These are phyloP conservation scores for Secale cereale DNA, from an alignment of 176 grass and related monocot species.

Conservation along the genomic window DNA sequence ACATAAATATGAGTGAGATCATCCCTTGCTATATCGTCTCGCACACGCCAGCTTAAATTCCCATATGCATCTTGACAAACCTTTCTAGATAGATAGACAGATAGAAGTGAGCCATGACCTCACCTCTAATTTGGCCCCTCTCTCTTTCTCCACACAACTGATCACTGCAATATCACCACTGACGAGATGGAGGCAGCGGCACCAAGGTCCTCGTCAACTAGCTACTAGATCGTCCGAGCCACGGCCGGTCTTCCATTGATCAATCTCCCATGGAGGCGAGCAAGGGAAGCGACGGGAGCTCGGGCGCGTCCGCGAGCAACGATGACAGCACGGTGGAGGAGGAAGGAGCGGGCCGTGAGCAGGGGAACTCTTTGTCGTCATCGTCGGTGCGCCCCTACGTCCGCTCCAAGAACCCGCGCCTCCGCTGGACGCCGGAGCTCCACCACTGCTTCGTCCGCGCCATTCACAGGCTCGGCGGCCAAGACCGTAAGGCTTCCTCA, in stretches of 20 bases:
- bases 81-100: slow-evolving; percentile 4
- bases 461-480: slow-evolving; percentile 65
- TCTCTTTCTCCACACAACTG: background rate
- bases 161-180: background rate
- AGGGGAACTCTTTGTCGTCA: background rate
- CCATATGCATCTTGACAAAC: slow-evolving; percentile 8
- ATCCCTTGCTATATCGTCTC: slow-evolving; percentile 20
- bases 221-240: background rate
- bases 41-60: background rate
- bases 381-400: slow-evolving; percentile 51
- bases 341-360: background rate
- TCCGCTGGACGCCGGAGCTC: slow-evolving; percentile 76
- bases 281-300: slow-evolving; percentile 23
- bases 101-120: slow-evolving; percentile 37
- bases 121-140: slow-evolving; percentile 21
- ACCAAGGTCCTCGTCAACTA: slow-evolving; percentile 5
- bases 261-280: slow-evolving; percentile 8
- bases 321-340: slow-evolving; percentile 64
- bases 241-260: background rate
- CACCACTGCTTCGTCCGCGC: slow-evolving; percentile 61
- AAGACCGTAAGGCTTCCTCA: slow-evolving; percentile 45
- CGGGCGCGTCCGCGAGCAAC: slow-evolving; percentile 28
- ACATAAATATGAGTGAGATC: slow-evolving; percentile 1
- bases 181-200: background rate
- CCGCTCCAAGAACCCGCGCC: slow-evolving; percentile 71